These are phyloP conservation scores for Trichophyton verrucosum DNA, from an alignment of 2,329 filamentous ascomycete species.

Conservation along the genomic window DNA sequence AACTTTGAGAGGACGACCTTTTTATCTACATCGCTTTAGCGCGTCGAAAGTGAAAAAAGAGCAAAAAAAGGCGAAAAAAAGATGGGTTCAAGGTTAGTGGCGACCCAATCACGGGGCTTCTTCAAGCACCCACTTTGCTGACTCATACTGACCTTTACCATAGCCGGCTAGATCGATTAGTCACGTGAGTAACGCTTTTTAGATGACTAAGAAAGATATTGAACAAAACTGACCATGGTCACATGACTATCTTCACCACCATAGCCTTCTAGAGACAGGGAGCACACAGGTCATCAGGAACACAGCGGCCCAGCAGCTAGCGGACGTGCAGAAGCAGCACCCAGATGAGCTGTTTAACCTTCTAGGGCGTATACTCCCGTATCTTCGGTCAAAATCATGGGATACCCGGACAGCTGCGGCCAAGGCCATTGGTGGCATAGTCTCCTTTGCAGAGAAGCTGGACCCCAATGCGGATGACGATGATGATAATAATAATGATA, in stretches of 20 bases:
- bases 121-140: neutral
- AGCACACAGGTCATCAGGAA: slow-evolving; percentile 93
- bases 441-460: slow-evolving; percentile 74
- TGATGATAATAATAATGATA: slow-evolving; percentile 16
- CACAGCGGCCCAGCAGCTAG: slow-evolving; percentile 90
- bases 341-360: slow-evolving; percentile 96
- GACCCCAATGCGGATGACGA: slow-evolving; percentile 71
- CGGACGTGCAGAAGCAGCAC: slow-evolving; percentile 95
- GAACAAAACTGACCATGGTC: neutral
- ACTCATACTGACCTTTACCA: slow-evolving; percentile 7
- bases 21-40: neutral
- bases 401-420: slow-evolving; percentile 88
- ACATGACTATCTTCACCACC: neutral
- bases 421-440: slow-evolving; percentile 87
- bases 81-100: slow-evolving; percentile 12
- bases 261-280: slow-evolving; percentile 86
- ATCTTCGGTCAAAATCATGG: slow-evolving; percentile 90
- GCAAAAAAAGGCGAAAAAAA: neutral
- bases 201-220: neutral
- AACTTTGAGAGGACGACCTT: neutral
- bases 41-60: neutral
- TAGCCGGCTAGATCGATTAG: slow-evolving; percentile 63
- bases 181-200: slow-evolving; percentile 55
- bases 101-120: neutral
- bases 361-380: slow-evolving; percentile 85